Conservation (phyloP, 257 asterid species). For the Fraxinus quadrangulata region DNA sequence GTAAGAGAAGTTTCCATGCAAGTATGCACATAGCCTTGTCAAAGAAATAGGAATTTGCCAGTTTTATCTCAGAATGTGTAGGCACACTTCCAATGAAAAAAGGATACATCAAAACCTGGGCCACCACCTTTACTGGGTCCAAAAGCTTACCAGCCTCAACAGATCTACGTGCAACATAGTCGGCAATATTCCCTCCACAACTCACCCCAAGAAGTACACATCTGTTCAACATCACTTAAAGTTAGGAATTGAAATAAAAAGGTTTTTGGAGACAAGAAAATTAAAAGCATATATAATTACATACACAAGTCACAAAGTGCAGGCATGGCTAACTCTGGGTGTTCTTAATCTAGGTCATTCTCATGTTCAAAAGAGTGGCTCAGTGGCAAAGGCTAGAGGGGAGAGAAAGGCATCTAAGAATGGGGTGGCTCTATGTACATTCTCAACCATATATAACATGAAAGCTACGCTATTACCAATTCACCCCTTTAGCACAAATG, state of each 20-base stretch:
- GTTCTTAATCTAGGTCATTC: neutral
- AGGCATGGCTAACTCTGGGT: neutral
- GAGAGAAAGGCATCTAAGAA: neutral
- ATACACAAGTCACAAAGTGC: neutral
- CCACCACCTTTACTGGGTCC: slow-evolving; percentile 94
- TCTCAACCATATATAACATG: neutral
- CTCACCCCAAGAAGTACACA: slow-evolving; percentile 97
- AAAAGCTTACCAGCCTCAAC: slow-evolving; percentile 74
- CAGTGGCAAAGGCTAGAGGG: neutral
- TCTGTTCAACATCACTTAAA: slow-evolving; percentile 42
- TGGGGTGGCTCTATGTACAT: neutral
- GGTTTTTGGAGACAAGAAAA: neutral
- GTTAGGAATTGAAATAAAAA: slow-evolving; percentile 15
- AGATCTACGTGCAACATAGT: slow-evolving; percentile 72
- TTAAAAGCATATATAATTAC: neutral
- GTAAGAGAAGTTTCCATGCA: slow-evolving; percentile 78
- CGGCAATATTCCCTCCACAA: slow-evolving; percentile 92
- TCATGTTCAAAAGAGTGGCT: neutral
- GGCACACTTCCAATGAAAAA: slow-evolving; percentile 87
- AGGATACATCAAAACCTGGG: slow-evolving; percentile 94
- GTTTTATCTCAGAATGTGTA: slow-evolving; percentile 79
- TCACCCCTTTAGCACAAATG: neutral
- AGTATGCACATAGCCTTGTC: slow-evolving; percentile 87
- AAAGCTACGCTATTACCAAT: neutral
- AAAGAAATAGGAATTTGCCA: slow-evolving; percentile 84